These are phyloP conservation scores for Laetiporus sulphureus DNA, from an alignment of 1,284 basidiomycete species.

Conservation along the genomic window DNA sequence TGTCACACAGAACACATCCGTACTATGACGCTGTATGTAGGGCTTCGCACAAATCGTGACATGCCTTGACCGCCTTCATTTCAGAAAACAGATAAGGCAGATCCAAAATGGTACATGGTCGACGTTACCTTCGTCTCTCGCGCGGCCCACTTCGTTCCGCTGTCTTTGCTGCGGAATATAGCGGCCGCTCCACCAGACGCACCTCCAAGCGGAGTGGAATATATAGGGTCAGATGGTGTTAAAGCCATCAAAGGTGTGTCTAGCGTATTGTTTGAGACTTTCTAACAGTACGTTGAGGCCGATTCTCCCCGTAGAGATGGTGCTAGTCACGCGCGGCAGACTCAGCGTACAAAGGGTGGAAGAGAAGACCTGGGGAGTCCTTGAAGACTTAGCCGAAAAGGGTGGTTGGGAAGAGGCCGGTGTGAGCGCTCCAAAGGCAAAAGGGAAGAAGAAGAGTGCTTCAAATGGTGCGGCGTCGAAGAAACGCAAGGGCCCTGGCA, in stretches of 20 bases:
- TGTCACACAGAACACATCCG: conserved; percentile 57
- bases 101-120: conserved; percentile 94
- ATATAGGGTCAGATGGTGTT: conserved; percentile 56
- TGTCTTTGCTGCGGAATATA: conserved; percentile 70
- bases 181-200: conserved; percentile 29
- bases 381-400: conserved; percentile 58
- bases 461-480: conserved; percentile 2
- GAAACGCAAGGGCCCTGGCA: conserved; percentile 1
- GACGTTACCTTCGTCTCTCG: conserved; percentile 71
- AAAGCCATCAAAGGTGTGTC: conserved; percentile 53
- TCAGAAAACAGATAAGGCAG: conserved; percentile 69
- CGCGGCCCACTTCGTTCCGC: conserved; percentile 70
- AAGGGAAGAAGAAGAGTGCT: conserved; percentile 5
- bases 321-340: conserved; percentile 77
- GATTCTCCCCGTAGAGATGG: conserved; percentile 50
- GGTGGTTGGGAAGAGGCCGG: conserved; percentile 59
- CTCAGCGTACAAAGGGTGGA: conserved; percentile 85
- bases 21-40: conserved; percentile 81
- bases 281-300: too few species aligned
- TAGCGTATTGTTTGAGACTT: conserved; percentile 3
- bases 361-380: conserved; percentile 61
- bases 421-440: conserved; percentile 4
- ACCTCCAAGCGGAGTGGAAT: conserved; percentile 50
- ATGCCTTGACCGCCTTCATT: too few species aligned
- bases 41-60: too few species aligned